Evolutionary conservation across 495 filamentous ascomycete species (phyloP).

Genomic region (Lasiosphaeris hirsuta): DNA sequence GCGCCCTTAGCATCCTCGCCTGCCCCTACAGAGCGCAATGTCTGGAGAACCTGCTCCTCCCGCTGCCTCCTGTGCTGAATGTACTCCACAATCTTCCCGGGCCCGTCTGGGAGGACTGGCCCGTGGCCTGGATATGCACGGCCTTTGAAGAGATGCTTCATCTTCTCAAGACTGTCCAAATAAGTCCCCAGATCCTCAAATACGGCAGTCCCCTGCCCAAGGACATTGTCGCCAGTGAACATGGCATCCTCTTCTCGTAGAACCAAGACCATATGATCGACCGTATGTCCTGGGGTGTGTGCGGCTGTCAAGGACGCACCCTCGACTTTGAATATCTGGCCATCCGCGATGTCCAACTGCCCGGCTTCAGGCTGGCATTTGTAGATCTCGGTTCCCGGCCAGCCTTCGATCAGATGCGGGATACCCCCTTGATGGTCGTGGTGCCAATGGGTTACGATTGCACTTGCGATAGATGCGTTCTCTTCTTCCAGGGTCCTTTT

Average conservation of each 20-base stretch:
- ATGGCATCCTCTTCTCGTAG: slow-evolving; percentile 76
- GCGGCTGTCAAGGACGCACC: slow-evolving; percentile 74
- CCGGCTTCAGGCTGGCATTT: slow-evolving; percentile 48
- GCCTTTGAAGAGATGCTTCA: slow-evolving; percentile 61
- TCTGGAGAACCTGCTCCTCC: slow-evolving; percentile 75
- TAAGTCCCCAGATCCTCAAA: slow-evolving; percentile 81
- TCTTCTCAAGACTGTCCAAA: slow-evolving; percentile 65
- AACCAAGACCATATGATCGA: slow-evolving; percentile 76
- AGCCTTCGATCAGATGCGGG: slow-evolving; percentile 58
- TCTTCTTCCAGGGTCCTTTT: slow-evolving; percentile 61
- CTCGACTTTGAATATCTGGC: slow-evolving; percentile 67
- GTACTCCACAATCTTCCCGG: slow-evolving; percentile 69
- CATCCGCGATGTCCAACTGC: slow-evolving; percentile 60
- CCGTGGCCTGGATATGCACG: slow-evolving; percentile 91
- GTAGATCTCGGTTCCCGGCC: slow-evolving; percentile 54
- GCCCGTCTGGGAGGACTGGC: slow-evolving; percentile 63
- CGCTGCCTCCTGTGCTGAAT: slow-evolving; percentile 73
- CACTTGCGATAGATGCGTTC: slow-evolving; percentile 58
- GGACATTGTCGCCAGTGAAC: slow-evolving; percentile 93
- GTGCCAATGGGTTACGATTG: slow-evolving; percentile 89
- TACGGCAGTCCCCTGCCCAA: slow-evolving; percentile 90
- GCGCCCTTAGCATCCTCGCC: slow-evolving; percentile 29
- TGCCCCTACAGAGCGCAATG: slow-evolving; percentile 49
- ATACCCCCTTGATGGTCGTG: slow-evolving; percentile 79
- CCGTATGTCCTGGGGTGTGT: slow-evolving; percentile 81